Conservation (phyloP, 805 yeast genomes). For the Wickerhamiella sorbophila region DNA sequence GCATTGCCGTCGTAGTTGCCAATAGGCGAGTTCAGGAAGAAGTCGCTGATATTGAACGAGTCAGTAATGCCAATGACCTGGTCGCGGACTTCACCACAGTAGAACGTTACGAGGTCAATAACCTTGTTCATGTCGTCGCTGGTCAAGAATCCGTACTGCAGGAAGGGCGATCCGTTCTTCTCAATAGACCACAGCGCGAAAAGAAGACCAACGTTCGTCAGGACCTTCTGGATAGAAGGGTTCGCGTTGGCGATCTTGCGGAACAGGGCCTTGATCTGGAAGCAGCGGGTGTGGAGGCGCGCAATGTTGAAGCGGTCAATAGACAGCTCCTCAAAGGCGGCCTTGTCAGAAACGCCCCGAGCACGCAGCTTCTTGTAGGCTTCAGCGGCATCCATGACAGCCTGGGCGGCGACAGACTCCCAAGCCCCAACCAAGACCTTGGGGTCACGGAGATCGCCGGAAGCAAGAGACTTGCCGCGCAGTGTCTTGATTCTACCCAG, state of each 20-base stretch:
- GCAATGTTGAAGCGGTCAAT: slow-evolving; percentile 30
- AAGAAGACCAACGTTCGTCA: slow-evolving; percentile 13
- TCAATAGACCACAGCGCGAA: slow-evolving; percentile 56
- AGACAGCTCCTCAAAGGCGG: slow-evolving; percentile 29
- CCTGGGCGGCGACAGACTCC: slow-evolving; percentile 25
- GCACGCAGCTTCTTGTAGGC: slow-evolving; percentile 15
- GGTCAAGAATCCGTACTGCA: slow-evolving; percentile 43
- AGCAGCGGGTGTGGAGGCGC: slow-evolving; percentile 27
- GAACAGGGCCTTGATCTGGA: slow-evolving; percentile 25
- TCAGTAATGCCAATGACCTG: slow-evolving; percentile 67
- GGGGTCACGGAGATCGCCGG: slow-evolving; percentile 20
- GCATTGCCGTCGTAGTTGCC: slow-evolving; percentile 72
- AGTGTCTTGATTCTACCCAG: slow-evolving; percentile 15
- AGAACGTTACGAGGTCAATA: slow-evolving; percentile 30
- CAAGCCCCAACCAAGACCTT: slow-evolving; percentile 24
- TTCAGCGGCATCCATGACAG: slow-evolving; percentile 24
- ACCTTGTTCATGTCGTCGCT: slow-evolving; percentile 32
- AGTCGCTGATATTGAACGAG: slow-evolving; percentile 66
- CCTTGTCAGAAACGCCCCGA: slow-evolving; percentile 18
- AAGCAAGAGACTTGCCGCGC: slow-evolving; percentile 11
- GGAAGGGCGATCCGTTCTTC: slow-evolving; percentile 52
- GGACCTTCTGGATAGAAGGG: slow-evolving; percentile 8
- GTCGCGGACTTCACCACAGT: slow-evolving; percentile 41
- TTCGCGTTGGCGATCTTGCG: slow-evolving; percentile 9
- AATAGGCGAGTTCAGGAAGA: slow-evolving; percentile 61